Evolutionary conservation across 768 basidiomycete species (phyloP).

Genomic region (Boletellus sp.): DNA sequence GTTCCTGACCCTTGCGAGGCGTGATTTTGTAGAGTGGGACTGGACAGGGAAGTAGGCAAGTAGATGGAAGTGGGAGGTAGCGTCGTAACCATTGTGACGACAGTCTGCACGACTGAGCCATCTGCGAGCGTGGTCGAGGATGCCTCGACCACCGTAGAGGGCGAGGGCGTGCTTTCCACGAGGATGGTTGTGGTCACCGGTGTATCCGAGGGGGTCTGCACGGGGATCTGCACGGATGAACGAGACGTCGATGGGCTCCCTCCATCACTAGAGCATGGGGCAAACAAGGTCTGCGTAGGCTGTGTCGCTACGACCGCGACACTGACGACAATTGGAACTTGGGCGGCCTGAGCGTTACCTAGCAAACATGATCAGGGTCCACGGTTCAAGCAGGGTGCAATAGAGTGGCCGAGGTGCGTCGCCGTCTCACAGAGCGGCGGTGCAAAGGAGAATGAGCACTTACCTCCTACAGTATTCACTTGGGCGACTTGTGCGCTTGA

Average conservation of each 20-base stretch:
- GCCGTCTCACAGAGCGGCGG: constrained; percentile 9
- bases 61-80: constrained; percentile 31
- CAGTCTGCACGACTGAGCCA: constrained; percentile 37
- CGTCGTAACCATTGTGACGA: constrained; percentile 37
- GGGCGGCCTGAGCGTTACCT: constrained; percentile 31
- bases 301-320: constrained; percentile 30
- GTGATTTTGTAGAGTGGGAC: constrained; percentile 15
- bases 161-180: constrained; percentile 29
- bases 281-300: constrained; percentile 40
- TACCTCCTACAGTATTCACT: constrained; percentile 35
- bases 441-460: constrained; percentile 10
- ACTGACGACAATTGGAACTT: constrained; percentile 40
- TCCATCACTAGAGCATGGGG: constrained; percentile 31
- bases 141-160: constrained; percentile 29
- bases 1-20: constrained; percentile 20
- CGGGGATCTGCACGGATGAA: constrained; percentile 5
- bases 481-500: constrained; percentile 25
- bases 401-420: constrained; percentile 13
- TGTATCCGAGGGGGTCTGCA: constrained; percentile 5
- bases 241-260: constrained; percentile 7
- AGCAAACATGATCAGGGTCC: constrained; percentile 14
- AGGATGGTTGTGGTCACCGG: constrained; percentile 24
- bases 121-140: constrained; percentile 38
- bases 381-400: background rate
- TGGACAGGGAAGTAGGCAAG: constrained; percentile 14